Evolutionary conservation across 2,329 filamentous ascomycete genomes (phyloP).

Genomic region (Sporothrix luriei): DNA sequence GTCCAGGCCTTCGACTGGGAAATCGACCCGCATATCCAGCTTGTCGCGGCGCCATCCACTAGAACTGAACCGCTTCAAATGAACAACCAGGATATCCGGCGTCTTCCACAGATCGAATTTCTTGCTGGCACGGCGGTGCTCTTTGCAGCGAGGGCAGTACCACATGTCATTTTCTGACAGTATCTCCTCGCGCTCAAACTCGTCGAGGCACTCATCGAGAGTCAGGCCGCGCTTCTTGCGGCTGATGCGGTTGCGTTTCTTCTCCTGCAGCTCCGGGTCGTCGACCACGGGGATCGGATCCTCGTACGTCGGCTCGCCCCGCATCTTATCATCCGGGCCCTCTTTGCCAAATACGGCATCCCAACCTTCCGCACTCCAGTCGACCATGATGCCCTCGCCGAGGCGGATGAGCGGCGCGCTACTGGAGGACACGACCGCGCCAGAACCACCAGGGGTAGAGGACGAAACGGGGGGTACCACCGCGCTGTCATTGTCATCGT

Average conservation of each 20-base stretch:
- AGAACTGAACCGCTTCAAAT: constrained; percentile 93
- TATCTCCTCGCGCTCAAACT: constrained; percentile 92
- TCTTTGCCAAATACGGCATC: constrained; percentile 68
- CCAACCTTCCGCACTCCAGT: constrained; percentile 75
- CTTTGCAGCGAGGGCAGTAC: constrained; percentile 96
- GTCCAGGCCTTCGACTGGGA: constrained; percentile 85
- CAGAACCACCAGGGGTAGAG: constrained; percentile 43
- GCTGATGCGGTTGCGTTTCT: constrained; percentile 62
- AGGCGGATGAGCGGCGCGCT: constrained; percentile 71
- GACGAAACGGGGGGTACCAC: constrained; percentile 15
- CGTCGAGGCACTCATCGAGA: constrained; percentile 86
- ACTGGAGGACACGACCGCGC: constrained; percentile 26
- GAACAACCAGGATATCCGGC: constrained; percentile 91
- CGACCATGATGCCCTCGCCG: constrained; percentile 82
- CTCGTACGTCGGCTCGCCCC: constrained; percentile 64
- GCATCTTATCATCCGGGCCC: constrained; percentile 50
- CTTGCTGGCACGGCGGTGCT: constrained; percentile 88
- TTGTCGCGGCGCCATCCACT: constrained; percentile 83
- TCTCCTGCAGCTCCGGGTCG: constrained; percentile 66
- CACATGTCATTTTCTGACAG: constrained; percentile 94
- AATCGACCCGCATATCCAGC: constrained; percentile 86
- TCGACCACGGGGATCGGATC: constrained; percentile 50
- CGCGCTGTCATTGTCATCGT: not conserved
- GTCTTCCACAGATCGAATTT: constrained; percentile 97
- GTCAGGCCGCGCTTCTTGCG: constrained; percentile 76